Evolutionary conservation across 495 filamentous ascomycete species (phyloP).

Genomic region (Lasiosphaeria hispida): DNA sequence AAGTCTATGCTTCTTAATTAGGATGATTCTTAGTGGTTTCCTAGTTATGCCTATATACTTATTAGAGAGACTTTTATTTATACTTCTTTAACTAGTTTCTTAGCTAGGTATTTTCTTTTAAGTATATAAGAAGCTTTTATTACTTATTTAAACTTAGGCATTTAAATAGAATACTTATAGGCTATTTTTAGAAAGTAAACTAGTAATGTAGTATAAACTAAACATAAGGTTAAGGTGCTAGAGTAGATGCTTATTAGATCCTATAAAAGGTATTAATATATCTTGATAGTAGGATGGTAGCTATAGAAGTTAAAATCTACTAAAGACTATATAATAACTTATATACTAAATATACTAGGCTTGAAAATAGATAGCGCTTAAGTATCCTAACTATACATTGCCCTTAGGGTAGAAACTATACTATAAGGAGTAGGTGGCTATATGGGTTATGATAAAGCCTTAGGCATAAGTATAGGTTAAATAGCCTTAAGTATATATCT

Average conservation of each 20-base stretch:
- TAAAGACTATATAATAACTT: conserved; percentile 63
- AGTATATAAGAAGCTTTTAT: conserved; percentile 73
- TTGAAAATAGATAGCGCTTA: conserved; percentile 66
- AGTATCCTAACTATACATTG: conserved; percentile 64
- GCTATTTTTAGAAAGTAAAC: conserved; percentile 72
- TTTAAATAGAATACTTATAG: conserved; percentile 65
- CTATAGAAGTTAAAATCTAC: conserved; percentile 64
- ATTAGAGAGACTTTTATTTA: too few species aligned
- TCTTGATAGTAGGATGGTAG: conserved; percentile 62
- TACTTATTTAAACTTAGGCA: conserved; percentile 66
- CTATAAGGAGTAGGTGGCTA: conserved; percentile 37
- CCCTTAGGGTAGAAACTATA: conserved; percentile 59
- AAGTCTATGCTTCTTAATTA: too few species aligned
- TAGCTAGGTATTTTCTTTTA: too few species aligned
- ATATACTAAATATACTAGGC: conserved; percentile 62
- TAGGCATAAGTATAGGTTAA: conserved; percentile 63
- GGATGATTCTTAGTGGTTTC: too few species aligned
- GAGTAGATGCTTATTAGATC: conserved; percentile 69
- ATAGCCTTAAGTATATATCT: conserved; percentile 70
- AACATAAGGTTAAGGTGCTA: conserved; percentile 69
- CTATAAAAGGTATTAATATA: conserved; percentile 64
- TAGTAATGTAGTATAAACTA: conserved; percentile 66
- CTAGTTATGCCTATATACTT: too few species aligned
- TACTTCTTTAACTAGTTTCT: too few species aligned
- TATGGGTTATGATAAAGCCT: conserved; percentile 52